Evolutionary conservation across 2,329 filamentous ascomycete genomes (phyloP), one percentile per base, ranked within the genome.

Genomic region (Aspergillus sp.): DNA sequence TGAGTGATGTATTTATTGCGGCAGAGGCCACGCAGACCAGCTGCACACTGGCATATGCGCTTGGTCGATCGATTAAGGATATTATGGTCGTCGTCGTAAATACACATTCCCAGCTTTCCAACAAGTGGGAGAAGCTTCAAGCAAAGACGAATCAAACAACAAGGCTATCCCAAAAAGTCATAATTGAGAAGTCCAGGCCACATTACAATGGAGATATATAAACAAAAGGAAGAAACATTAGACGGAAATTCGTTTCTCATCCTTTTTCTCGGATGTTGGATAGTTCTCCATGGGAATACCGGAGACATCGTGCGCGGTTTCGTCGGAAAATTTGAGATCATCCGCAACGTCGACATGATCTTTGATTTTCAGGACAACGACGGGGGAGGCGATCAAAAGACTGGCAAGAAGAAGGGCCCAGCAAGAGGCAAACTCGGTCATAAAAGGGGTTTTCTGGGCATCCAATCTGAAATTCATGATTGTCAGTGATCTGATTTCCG

Each of bases 261-360:
- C 28, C 10, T 26, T 13, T 28, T 31, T 27, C 29, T 39, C 13
- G 5, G 29, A 32, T 28, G 29, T 39, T 33, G 28, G 37, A 31
- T 31, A 28, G 9, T 51, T 50, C 28, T 56, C 50, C 19, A 51
- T 44, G 5, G 50, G 47, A 9, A 58, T 46, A 31, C 59, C 61
- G 5, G 52, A 46, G 31, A 95, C 84, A 53, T 95, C 88, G 27
- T 78, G 80, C 11, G 85, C 60, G 0, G 85, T 93, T 76, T 93
- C 88, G 59, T 95, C 90, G 13, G 86, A 88, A 65, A 89, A 90
- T 61, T 83, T 82, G 40, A 95, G 72, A 66, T 96, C 90, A 42
- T 90, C 83, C 66, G 91, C 88, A 5, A 95, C 58, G 1, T 78
- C 65, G n/a, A 88, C 81, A n/a, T 84, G 86, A 56, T 95, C 89